Base-by-base conservation (phyloP, 768 basidiomycete genomes). In the Mycena chlorophos region DNA sequence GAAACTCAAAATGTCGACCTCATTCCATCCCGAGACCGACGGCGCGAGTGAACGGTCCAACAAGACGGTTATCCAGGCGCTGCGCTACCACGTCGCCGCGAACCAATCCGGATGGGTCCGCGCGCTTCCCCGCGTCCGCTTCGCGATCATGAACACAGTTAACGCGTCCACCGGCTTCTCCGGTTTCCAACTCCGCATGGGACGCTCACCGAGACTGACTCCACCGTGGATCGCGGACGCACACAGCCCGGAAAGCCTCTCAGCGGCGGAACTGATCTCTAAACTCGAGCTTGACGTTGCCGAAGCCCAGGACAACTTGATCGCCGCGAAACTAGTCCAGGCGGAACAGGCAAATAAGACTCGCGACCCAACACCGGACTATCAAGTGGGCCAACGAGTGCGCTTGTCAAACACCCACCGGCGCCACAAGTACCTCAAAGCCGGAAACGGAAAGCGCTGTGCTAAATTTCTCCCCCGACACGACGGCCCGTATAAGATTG, bases 11-110 rank as follows among this genome's bases (percentile, higher is more conserved):
- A 61, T 71, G 65, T 74, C 73, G 1, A 70, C 68, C 0, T 56
- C 71, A 0, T 76, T 64, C 34, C 76, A 78, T 34, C 75, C 72
- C 0, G 65, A 77, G 49, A 72, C 69, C 0, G 69, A 77, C 58
- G 73, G 76, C 0, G 31, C 59, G 0, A 71, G 66, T 14, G 68
- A 77, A 58, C 52, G 60, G 0, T 66, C 67, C 0, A 74, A 74
- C 45, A 69, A 70, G 34, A 74, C 67, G 0, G 55, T 73, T 1
- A 67, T 64, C 29, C 73, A 73, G 43, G 28, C 42, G 5, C 19
- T 74, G 0, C 48, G 69, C 2, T 71, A 61, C 45, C 60, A 69
- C 51, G 68, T 75, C 0, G 61, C 63, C 0, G 42, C 56, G 0
- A 70, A 73, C 23, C 73, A 76, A 38, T 56, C 48, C 5, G 70